Conservation (phyloP, 345 rosid genomes). For the Iberis pinnata region DNA sequence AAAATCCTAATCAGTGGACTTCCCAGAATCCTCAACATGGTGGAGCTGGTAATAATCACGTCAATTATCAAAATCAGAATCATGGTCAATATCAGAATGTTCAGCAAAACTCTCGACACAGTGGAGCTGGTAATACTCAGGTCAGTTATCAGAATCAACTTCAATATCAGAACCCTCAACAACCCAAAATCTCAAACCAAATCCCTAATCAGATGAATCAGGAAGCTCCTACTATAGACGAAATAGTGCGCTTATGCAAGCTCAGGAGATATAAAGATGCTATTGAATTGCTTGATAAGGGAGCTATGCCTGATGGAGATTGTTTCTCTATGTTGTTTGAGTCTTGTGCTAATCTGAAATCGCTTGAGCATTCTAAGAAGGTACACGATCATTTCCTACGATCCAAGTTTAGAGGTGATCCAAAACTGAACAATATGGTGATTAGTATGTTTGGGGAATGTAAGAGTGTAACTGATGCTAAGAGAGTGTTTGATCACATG, state of each 20-base stretch:
- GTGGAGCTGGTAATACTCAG: too few species aligned
- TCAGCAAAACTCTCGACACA: slow-evolving; percentile 14
- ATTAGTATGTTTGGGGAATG: slow-evolving; percentile 59
- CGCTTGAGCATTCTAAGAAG: slow-evolving; percentile 58
- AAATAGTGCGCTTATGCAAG: slow-evolving; percentile 39
- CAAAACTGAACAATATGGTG: slow-evolving; percentile 44
- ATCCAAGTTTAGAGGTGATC: slow-evolving; percentile 48
- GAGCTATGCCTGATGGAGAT: slow-evolving; percentile 46
- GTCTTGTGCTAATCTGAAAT: slow-evolving; percentile 38
- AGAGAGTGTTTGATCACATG: slow-evolving; percentile 75
- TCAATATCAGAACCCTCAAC: background rate
- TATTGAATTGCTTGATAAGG: slow-evolving; percentile 53
- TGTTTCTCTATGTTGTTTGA: slow-evolving; percentile 48
- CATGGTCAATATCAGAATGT: slow-evolving; percentile 27
- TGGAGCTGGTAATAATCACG: slow-evolving; percentile 21
- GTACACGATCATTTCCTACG: slow-evolving; percentile 69
- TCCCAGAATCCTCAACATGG: slow-evolving; percentile 21
- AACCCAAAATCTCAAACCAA: slow-evolving; percentile 37
- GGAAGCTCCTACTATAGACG: slow-evolving; percentile 29
- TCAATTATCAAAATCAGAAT: slow-evolving; percentile 22
- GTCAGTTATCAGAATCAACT: background rate
- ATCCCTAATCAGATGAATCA: slow-evolving; percentile 30
- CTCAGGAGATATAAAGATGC: slow-evolving; percentile 58
- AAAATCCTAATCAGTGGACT: slow-evolving; percentile 33
- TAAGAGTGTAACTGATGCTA: slow-evolving; percentile 50